Evolutionary conservation across 208 protist genomes (phyloP), one percentile per base, ranked within the genome.

Genomic region (Leishmania martiniquensis): DNA sequence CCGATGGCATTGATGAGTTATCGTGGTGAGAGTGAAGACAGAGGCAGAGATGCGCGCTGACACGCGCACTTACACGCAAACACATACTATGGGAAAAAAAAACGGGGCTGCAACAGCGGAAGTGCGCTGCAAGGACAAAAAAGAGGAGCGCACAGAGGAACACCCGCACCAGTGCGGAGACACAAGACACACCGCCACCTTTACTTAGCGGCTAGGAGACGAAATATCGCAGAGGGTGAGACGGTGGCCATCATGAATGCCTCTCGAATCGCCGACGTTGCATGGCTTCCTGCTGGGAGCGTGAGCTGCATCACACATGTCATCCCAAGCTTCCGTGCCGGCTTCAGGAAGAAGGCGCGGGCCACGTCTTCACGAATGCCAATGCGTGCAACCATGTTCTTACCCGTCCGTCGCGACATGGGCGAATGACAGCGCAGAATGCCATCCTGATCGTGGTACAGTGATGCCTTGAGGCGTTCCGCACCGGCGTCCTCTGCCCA

Each of bases 401-500:
- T 91, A 0, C 70, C 75, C 13, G 81, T 86, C 0, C 80, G 71
- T 5, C 70, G 20, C 65, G 81, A 84, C n/a, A 97, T 78, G 0
- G 91, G 93, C 1, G 93, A 97, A 42, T 75, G 82, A 62, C 89
- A 75, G 37, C 93, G 89, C 45, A 76, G 65, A n/a, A 97, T 86
- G 7, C 90, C 90, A 29, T 97, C 93, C 22, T 91, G 85, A 69
- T 97, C 93, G 55, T 87, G 82, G 77, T 94, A 95, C 12, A 94
- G 54, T 22, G 54, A 39, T 15, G 72, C 63, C 57, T 90, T 89
- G 49, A 97, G 78, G 15, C 78, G 71, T 2, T 72, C 54, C 9
- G 75, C 77, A 0, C 59, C 63, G 3, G 76, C 65, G 34, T 82
- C 84, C 72, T 93, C 87, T 42, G 87, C 85, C 93, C 93, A 97